Evolutionary conservation across 2,329 filamentous ascomycete species (phyloP), one percentile per base, ranked within the genome.

Genomic region (Achaetomium macrosporum): DNA sequence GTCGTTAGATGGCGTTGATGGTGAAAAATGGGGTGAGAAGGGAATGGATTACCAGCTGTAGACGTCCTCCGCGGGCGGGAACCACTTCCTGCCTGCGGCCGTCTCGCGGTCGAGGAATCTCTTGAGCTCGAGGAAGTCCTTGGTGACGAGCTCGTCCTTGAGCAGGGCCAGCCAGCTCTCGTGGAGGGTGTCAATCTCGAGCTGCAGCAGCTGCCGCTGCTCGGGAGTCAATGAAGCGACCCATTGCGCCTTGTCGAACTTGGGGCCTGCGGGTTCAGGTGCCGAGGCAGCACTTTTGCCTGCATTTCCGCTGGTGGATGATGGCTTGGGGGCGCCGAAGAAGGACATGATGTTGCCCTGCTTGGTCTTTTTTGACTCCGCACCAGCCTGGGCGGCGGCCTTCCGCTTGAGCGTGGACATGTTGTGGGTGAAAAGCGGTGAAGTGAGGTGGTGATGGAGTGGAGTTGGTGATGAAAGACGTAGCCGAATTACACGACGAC

Each of bases 161-260:
- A 99, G 78, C 59, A 88, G 84, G 15, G 84, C 84, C 57, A 99
- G 76, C 92, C 93, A 99, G 73, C 86, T 95, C 55, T 91, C 88
- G 66, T 96, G 82, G 56, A 99, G 74, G 0, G 91, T 96, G 42
- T 95, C 83, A 61, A 99, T 96, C 73, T 99, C 93, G 39, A 99
- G 78, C 65, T 87, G 77, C 45, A 99, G 78, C 43, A 97, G 76
- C 48, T 85, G 78, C 66, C 83, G 89, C 69, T 96, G 89, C 72
- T 99, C 93, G 0, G 80, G 70, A 0, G 81, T 90, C 57, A 99
- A 76, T 53, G 81, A 80, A 17, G 82, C 81, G n/a, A 91, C 77
- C 93, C 93, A 99, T 70, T 87, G 89, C 42, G 82, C 82, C 75
- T 96, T 96, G 75, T 96, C 80, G 67, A 96, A 97, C 59, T 81